These are phyloP conservation scores for Calycina herbarum DNA, from an alignment of 2,329 filamentous ascomycete genomes.

Conservation along the genomic window DNA sequence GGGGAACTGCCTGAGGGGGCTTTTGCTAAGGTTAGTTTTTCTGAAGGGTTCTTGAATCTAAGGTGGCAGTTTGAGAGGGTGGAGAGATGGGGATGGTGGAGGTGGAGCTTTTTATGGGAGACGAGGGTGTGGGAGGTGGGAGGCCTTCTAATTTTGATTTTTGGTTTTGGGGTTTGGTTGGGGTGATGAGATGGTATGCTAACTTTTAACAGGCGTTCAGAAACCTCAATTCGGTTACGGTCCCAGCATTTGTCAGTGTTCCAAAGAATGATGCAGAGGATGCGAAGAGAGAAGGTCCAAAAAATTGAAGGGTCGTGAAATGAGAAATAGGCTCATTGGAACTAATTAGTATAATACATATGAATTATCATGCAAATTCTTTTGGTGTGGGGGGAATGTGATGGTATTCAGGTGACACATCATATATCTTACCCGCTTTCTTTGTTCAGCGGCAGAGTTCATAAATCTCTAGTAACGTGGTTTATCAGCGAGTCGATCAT, in stretches of 20 bases:
- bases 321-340: neutral
- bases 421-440: too few relatives aligned
- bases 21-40: conserved; percentile 51
- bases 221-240: conserved; percentile 50
- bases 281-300: conserved; percentile 46
- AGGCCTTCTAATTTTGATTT: neutral
- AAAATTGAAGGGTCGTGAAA: neutral
- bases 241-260: conserved; percentile 51
- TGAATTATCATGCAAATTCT: too few relatives aligned
- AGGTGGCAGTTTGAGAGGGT: conserved; percentile 39
- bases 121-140: conserved; percentile 43
- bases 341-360: too few relatives aligned
- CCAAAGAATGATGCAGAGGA: conserved; percentile 55
- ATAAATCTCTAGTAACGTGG: too few relatives aligned
- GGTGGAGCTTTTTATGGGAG: conserved; percentile 43
- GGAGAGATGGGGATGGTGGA: conserved; percentile 35
- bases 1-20: conserved; percentile 50
- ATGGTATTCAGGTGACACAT: too few relatives aligned
- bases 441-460: too few relatives aligned
- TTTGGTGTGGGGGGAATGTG: too few relatives aligned
- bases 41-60: conserved; percentile 36
- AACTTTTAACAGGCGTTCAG: conserved; percentile 47
- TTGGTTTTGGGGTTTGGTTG: neutral
- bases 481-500: too few relatives aligned
- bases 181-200: neutral